These are phyloP conservation scores for Hericium rajendrae DNA, from an alignment of 768 basidiomycete genomes.

Conservation along the genomic window DNA sequence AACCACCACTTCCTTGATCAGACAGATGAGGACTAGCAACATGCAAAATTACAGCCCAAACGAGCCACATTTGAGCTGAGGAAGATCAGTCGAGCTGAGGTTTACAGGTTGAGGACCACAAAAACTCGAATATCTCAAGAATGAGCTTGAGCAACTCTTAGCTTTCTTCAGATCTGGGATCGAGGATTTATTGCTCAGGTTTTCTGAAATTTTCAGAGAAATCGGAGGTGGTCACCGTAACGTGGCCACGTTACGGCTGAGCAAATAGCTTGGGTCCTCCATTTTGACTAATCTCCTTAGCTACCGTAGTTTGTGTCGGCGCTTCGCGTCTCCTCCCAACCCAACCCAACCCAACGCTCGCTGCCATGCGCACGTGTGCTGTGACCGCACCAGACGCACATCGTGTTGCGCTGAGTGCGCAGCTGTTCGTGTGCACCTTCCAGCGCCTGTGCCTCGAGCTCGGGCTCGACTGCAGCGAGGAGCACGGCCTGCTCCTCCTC, in stretches of 20 bases:
- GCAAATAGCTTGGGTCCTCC: not conserved
- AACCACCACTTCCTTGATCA: too few species aligned
- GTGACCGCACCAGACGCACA: not conserved
- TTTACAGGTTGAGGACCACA: too few species aligned
- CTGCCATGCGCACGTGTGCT: not conserved
- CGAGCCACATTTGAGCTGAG: too few species aligned
- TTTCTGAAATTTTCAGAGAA: not conserved
- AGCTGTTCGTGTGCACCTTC: not conserved
- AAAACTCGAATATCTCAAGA: too few species aligned
- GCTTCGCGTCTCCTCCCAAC: too few species aligned
- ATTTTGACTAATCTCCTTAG: too few species aligned
- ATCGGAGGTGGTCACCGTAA: not conserved
- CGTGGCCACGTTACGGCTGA: not conserved
- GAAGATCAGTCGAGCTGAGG: too few species aligned
- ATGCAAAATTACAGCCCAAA: too few species aligned
- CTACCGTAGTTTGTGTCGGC: too few species aligned
- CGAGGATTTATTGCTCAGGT: not conserved
- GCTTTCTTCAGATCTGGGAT: not conserved
- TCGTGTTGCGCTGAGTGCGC: not conserved
- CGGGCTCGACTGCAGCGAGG: constrained; percentile 1
- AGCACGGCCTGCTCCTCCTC: constrained; percentile 3
- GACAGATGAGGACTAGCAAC: too few species aligned
- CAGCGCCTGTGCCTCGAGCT: not conserved
- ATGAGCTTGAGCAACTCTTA: too few species aligned
- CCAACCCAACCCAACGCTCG: too few species aligned